Evolutionary conservation across 2,329 filamentous ascomycete genomes (phyloP).

Genomic region (Parafenestella ontariensis): DNA sequence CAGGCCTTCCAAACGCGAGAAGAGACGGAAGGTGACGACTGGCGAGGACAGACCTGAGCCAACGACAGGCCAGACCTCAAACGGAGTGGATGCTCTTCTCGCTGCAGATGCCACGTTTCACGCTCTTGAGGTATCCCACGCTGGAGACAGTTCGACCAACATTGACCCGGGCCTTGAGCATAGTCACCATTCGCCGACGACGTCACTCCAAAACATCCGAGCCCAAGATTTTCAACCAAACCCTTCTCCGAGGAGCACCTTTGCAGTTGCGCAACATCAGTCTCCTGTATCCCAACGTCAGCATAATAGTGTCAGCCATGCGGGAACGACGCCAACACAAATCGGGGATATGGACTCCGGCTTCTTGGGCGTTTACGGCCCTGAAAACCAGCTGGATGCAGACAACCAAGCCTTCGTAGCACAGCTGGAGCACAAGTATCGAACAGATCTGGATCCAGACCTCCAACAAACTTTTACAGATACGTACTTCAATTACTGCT

Average conservation of each 20-base stretch:
- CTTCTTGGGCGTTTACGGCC: constrained; percentile 25
- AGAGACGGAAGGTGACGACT: constrained; percentile 12
- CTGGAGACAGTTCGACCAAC: not conserved
- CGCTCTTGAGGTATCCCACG: not conserved
- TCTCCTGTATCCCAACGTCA: constrained; percentile 10
- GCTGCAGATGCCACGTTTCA: constrained; percentile 19
- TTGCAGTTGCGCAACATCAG: not conserved
- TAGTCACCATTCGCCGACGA: constrained; percentile 7
- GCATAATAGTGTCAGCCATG: constrained; percentile 9
- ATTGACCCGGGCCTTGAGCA: constrained; percentile 1
- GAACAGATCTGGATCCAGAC: constrained; percentile 20
- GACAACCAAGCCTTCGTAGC: constrained; percentile 29
- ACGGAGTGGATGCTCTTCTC: constrained; percentile 17
- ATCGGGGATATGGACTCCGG: constrained; percentile 26
- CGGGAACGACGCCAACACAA: constrained; percentile 22
- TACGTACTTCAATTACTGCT: constrained; percentile 28
- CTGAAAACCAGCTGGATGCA: constrained; percentile 28
- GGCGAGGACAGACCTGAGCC: not conserved
- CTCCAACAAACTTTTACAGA: constrained; percentile 29
- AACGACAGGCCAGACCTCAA: constrained; percentile 3
- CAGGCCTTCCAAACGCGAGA: constrained; percentile 25
- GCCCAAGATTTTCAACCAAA: constrained; percentile 6
- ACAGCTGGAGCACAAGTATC: constrained; percentile 25
- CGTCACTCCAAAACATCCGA: constrained; percentile 7
- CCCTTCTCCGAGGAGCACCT: constrained; percentile 10